A percentile compares a stretch with the other conserved stretches of the same genome.
Evolutionary conservation across 129 eudicot species (phyloP).

Genomic region (Arctium minus): DNA sequence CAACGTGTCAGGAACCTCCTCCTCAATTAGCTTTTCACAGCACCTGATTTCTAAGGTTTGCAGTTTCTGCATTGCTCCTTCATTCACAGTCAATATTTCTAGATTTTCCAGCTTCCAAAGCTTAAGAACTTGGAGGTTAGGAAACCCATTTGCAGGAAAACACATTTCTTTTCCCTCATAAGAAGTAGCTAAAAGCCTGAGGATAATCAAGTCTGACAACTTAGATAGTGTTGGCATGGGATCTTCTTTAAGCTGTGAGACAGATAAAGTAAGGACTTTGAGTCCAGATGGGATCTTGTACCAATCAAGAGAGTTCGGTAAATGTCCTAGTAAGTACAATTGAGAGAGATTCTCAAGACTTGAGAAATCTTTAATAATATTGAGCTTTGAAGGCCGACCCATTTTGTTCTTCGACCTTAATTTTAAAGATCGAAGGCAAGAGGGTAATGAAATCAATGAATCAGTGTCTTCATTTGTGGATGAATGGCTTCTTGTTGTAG

Average conservation of each 20-base stretch:
- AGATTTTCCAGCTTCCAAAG: slow-evolving; percentile 31
- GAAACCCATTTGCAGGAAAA: slow-evolving; percentile 29
- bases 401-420: slow-evolving; percentile 27
- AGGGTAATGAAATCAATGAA: slow-evolving; percentile 14
- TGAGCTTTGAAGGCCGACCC: slow-evolving; percentile 30
- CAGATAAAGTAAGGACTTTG: slow-evolving; percentile 31
- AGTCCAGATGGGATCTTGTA: slow-evolving; percentile 26
- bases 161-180: slow-evolving; percentile 21
- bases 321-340: slow-evolving; percentile 19
- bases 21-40: not conserved
- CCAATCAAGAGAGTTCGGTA: slow-evolving; percentile 21
- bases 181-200: slow-evolving; percentile 31
- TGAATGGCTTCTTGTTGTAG: slow-evolving; percentile 11
- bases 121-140: slow-evolving; percentile 16
- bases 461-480: slow-evolving; percentile 21
- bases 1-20: slow-evolving; percentile 16
- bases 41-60: slow-evolving; percentile 28
- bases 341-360: slow-evolving; percentile 25
- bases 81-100: not conserved
- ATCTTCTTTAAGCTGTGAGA: slow-evolving; percentile 25
- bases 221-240: slow-evolving; percentile 32
- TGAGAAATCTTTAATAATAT: slow-evolving; percentile 20
- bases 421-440: slow-evolving; percentile 26
- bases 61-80: slow-evolving; percentile 25
- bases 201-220: slow-evolving; percentile 23